phyloP scores from a whole-genome alignment of 805 yeast species.

The Suhomyces kilbournensis region DNA sequence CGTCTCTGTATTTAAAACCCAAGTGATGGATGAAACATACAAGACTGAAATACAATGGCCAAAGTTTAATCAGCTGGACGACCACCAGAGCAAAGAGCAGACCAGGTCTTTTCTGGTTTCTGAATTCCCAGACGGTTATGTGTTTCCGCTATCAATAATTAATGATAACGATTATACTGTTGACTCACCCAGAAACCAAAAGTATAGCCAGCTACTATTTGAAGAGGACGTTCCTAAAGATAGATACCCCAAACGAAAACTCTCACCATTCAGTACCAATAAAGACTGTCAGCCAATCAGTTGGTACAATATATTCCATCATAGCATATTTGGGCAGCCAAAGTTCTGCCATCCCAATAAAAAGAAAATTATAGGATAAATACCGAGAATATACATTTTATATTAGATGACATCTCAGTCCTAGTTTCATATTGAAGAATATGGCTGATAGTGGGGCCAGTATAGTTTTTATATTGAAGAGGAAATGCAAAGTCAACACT shows the following conservation, averaged over 20 bases:
- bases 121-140: not conserved
- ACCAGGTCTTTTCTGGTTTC: not conserved
- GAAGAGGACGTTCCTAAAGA: not conserved
- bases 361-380: too few relatives aligned
- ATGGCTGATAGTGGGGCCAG: too few relatives aligned
- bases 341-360: slow-evolving; percentile 24
- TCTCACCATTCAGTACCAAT: slow-evolving; percentile 9
- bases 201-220: slow-evolving; percentile 17
- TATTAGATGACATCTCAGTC: too few relatives aligned
- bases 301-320: slow-evolving; percentile 51
- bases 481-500: not conserved
- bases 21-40: not conserved
- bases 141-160: not conserved
- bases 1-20: not conserved
- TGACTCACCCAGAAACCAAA: slow-evolving; percentile 1
- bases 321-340: slow-evolving; percentile 49
- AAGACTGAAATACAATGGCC: not conserved
- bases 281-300: slow-evolving; percentile 47
- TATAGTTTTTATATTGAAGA: not conserved
- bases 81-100: not conserved
- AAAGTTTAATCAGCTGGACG: not conserved
- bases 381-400: too few relatives aligned
- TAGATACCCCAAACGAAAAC: not conserved
- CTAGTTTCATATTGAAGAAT: too few relatives aligned
- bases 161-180: not conserved